Evolutionary conservation across 108 stramenopile genomes (phyloP).

Genomic region (Cyclotella choctawhatcheeana): DNA sequence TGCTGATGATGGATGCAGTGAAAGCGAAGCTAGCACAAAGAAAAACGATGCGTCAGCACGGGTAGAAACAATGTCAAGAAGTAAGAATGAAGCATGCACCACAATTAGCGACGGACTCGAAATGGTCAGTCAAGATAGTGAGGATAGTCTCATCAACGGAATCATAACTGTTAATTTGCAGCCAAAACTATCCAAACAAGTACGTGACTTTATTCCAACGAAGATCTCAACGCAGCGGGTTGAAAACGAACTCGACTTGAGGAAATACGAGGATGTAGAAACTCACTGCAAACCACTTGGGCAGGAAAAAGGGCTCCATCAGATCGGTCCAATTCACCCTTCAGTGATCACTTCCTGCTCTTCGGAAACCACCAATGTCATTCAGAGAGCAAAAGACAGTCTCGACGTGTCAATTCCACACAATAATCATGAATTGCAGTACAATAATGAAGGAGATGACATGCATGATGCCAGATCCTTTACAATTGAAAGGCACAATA

Average conservation of each 20-base stretch:
- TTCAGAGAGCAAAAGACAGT: neutral
- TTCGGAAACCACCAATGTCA: neutral
- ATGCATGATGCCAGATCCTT: no score
- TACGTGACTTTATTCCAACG: no score
- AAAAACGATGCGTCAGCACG: neutral
- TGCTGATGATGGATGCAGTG: neutral
- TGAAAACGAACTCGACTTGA: neutral
- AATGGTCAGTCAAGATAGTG: neutral
- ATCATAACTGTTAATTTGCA: conserved; percentile 9
- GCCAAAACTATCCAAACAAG: neutral
- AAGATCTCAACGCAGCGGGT: neutral
- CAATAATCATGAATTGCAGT: neutral
- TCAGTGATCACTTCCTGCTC: neutral
- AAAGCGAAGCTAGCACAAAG: neutral
- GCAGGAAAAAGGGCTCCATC: no score
- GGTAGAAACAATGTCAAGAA: neutral
- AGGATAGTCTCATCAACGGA: conserved; percentile 7
- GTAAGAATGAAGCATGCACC: no score
- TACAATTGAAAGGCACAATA: neutral
- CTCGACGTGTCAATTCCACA: neutral
- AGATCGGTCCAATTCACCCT: no score
- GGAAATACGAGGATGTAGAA: no score
- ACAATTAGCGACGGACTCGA: no score
- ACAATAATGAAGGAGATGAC: neutral
- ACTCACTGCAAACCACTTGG: no score